phyloP scores from a whole-genome alignment of 768 basidiomycete species.

The Termitomyces sp. region DNA sequence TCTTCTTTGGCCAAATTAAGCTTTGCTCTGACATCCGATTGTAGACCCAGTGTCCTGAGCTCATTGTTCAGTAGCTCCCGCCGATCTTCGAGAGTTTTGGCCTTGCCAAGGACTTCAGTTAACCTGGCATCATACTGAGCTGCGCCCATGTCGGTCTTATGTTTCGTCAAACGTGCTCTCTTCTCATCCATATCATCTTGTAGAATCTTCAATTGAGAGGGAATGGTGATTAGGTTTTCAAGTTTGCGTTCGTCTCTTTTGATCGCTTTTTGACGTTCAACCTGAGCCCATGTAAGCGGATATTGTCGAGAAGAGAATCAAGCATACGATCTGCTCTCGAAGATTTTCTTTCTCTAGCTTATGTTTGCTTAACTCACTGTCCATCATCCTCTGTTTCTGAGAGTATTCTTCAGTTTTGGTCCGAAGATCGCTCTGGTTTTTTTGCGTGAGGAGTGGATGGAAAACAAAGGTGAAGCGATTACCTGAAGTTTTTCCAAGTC shows the following conservation, averaged over 20 bases:
- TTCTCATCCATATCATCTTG: constrained; percentile 71
- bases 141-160: constrained; percentile 53
- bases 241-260: constrained; percentile 48
- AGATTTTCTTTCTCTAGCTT: constrained; percentile 51
- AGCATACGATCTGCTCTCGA: constrained; percentile 56
- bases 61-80: constrained; percentile 71
- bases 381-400: constrained; percentile 51
- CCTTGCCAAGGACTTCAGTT: constrained; percentile 47
- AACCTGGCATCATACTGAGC: constrained; percentile 67
- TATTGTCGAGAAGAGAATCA: neutral
- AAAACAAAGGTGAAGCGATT: neutral
- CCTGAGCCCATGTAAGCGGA: constrained; percentile 24
- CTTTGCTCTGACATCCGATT: constrained; percentile 79
- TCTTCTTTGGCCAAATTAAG: constrained; percentile 73
- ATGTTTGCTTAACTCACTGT: constrained; percentile 48
- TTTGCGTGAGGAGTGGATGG: neutral
- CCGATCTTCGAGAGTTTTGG: constrained; percentile 61
- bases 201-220: constrained; percentile 49
- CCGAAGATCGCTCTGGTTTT: constrained; percentile 48
- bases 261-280: constrained; percentile 50
- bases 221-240: constrained; percentile 52
- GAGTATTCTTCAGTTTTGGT: constrained; percentile 65
- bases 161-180: constrained; percentile 52
- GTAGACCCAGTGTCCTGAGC: constrained; percentile 64
- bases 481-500: constrained; percentile 73